Conservation (phyloP, 208 protist genomes). For the Leishmania major region DNA sequence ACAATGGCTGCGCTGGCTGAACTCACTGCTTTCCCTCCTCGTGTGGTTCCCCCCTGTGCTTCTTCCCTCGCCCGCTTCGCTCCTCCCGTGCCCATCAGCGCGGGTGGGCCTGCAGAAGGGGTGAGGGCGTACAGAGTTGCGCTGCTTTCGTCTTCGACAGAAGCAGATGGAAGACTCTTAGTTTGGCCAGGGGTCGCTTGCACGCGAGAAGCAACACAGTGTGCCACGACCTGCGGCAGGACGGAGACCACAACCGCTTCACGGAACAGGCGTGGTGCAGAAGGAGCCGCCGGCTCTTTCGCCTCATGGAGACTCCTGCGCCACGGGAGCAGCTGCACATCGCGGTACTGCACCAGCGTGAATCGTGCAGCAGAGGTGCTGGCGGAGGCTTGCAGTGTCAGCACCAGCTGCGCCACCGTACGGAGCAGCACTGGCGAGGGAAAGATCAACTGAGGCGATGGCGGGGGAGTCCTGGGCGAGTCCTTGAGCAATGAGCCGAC, state of each 20-base stretch:
- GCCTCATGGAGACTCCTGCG: not conserved
- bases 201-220: not conserved
- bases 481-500: not conserved
- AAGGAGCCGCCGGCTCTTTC: not conserved
- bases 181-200: not conserved
- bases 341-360: slow-evolving; percentile 18
- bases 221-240: slow-evolving; percentile 27
- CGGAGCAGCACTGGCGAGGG: slow-evolving; percentile 19
- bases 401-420: slow-evolving; percentile 31
- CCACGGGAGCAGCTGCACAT: slow-evolving; percentile 17
- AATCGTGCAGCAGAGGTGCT: slow-evolving; percentile 18
- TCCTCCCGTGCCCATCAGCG: not conserved
- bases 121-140: slow-evolving; percentile 5
- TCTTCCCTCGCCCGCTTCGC: not conserved
- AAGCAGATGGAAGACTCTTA: not conserved
- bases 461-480: not conserved
- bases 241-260: slow-evolving; percentile 23
- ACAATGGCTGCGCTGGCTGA: not conserved
- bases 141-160: not conserved
- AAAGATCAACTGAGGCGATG: slow-evolving; percentile 1
- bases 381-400: slow-evolving; percentile 21
- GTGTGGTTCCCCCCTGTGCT: not conserved
- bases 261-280: not conserved
- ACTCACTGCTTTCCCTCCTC: not conserved
- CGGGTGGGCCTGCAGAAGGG: not conserved